phyloP scores from a whole-genome alignment of 2,329 filamentous ascomycete species.

The Ceratocystiopsis sp. region DNA sequence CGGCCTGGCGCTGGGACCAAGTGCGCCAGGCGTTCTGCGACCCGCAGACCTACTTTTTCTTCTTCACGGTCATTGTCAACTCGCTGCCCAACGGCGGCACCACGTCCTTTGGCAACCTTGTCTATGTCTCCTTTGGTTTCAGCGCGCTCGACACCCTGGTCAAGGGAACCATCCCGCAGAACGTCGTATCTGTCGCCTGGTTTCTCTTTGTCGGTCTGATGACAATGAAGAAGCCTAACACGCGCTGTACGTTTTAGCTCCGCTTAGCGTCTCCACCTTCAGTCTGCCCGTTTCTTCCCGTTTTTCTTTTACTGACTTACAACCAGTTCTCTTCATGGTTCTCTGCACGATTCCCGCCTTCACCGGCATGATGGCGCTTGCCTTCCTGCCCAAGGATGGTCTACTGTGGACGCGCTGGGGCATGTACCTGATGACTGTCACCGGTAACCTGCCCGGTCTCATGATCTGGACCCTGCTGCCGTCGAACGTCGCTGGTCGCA shows the following conservation, averaged over 20 bases:
- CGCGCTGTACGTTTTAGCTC: conserved; percentile 13
- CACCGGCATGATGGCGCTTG: conserved; percentile 15
- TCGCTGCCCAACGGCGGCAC: conserved; percentile 17
- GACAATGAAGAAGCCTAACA: conserved; percentile 11
- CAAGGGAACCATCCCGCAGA: conserved; percentile 16
- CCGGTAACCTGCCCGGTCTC: conserved; percentile 2
- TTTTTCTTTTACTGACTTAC: not conserved
- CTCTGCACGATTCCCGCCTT: conserved; percentile 16
- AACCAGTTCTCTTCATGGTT: conserved; percentile 14
- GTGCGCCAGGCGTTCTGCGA: conserved; percentile 12
- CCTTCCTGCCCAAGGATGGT: conserved; percentile 13
- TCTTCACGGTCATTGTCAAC: conserved; percentile 17
- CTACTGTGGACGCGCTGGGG: conserved; percentile 17
- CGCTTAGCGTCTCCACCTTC: too few relatives aligned
- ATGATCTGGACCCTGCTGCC: conserved; percentile 6
- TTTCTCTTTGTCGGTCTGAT: conserved; percentile 19
- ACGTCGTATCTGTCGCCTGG: conserved; percentile 17
- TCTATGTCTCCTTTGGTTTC: conserved; percentile 21
- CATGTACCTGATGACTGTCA: conserved; percentile 15
- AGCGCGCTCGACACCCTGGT: conserved; percentile 16
- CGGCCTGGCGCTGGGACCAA: conserved; percentile 18
- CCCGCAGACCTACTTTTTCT: conserved; percentile 16
- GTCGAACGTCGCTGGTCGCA: conserved; percentile 8
- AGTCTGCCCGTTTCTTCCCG: too few relatives aligned
- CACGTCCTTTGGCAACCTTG: conserved; percentile 15